Base-by-base conservation (phyloP, 108 stramenopile species). In the Licmophora abbreviata region DNA sequence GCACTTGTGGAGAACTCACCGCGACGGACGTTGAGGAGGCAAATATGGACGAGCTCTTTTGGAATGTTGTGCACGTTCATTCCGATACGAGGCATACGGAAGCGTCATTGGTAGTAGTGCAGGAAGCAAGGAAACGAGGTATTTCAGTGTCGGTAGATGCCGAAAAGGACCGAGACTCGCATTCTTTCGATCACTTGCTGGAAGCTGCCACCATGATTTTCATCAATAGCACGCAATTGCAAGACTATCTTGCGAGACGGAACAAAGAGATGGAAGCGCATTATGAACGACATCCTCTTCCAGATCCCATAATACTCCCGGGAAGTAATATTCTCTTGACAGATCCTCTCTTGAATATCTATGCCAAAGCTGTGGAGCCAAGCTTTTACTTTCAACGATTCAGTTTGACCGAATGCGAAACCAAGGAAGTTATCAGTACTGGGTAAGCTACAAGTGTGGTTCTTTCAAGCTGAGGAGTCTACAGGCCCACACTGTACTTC, bases 131-230 rank as follows among this genome's bases (percentile, higher is more conserved):
- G 17, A 21, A 32, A 29, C 51, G 72, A 15, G 61, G 61, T 38
- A 67, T 74, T 44, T 42, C 61, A 3, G 53, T 79, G 23, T 69
- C 68, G 4, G 38, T 60, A 10, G 77, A 79, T 44, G 60, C 58
- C 27, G 77, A 79, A 64, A 79, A 71, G 61, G 77, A 74, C 54
- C 65, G 77, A 15, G 20, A 58, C 22, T 34, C 44, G n/a, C 23
- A 26, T 18, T 45, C 41, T n/a, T 43, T 70, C 31, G 77, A 79
- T 49, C 38, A 55, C 20, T 30, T 74, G 22, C 12, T 74, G 27
- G 56, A 58, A 0, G 18, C 58, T 4, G 61, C 64, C 21, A 43
- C 66, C 17, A 54, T 64, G 29, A 20, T 78, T 0, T 66, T 78
- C 45, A 61, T 54, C 8, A 78, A 73, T 65, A 31, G 58, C n/a